These are phyloP conservation scores for Phellinidium pouzarii DNA, from an alignment of 1,284 basidiomycete species.

Conservation along the genomic window DNA sequence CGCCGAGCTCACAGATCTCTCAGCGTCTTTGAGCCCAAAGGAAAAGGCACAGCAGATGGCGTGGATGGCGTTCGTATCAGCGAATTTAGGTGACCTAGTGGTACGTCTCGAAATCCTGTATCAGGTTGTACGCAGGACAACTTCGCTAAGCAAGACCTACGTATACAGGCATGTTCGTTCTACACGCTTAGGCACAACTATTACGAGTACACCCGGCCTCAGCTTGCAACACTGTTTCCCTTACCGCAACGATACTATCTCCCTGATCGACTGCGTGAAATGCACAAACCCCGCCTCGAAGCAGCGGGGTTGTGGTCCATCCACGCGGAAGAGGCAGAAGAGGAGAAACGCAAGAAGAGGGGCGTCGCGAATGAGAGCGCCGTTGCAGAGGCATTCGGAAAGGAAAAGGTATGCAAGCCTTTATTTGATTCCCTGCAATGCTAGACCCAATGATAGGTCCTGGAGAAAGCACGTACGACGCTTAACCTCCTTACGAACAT, in stretches of 20 bases:
- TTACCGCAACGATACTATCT: conserved; percentile 70
- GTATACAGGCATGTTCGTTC: conserved; percentile 43
- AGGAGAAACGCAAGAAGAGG: conserved; percentile 25
- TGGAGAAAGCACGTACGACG: conserved; percentile 49
- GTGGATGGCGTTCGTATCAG: conserved; percentile 56
- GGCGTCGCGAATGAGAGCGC: conserved; percentile 33
- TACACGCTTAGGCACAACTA: conserved; percentile 62
- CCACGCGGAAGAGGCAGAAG: conserved; percentile 39
- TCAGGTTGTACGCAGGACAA: not conserved
- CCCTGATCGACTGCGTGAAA: conserved; percentile 51
- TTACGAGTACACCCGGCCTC: conserved; percentile 43
- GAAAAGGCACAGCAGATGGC: conserved; percentile 51
- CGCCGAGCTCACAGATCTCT: conserved; percentile 32
- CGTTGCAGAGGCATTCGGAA: conserved; percentile 43
- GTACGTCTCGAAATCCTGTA: conserved; percentile 37
- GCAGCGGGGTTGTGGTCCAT: conserved; percentile 56
- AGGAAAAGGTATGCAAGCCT: conserved; percentile 48
- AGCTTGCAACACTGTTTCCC: conserved; percentile 50
- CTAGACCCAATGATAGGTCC: conserved; percentile 35
- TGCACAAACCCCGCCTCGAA: conserved; percentile 51
- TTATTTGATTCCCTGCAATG: not conserved
- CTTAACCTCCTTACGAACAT: conserved; percentile 54
- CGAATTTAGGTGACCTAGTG: conserved; percentile 61
- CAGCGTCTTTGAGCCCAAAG: conserved; percentile 35
- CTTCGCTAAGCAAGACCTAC: conserved; percentile 21